Percentiles rank a stretch among this genome's conserved stretches.
These are phyloP conservation scores for Colletotrichum spinosum DNA, from an alignment of 2,329 filamentous ascomycete genomes.

Conservation along the genomic window DNA sequence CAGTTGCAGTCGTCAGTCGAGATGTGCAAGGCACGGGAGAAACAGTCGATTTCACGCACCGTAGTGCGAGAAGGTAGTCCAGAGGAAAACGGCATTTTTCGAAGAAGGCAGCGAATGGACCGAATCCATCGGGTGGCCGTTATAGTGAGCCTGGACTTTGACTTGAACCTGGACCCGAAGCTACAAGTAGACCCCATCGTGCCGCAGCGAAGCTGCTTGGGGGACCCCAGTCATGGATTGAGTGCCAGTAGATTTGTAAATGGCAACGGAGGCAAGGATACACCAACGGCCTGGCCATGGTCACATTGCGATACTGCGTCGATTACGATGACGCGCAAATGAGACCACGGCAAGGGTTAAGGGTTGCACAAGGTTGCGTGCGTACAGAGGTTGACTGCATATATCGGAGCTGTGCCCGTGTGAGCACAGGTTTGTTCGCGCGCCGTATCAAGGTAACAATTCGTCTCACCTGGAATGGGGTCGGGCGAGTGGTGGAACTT, in stretches of 20 bases:
- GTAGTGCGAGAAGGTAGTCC: too few species aligned
- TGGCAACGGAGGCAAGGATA: neutral
- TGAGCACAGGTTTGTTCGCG: too few species aligned
- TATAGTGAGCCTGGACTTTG: too few species aligned
- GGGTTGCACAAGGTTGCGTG: slow-evolving; percentile 20
- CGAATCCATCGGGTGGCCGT: too few species aligned
- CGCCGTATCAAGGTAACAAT: too few species aligned
- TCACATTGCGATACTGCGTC: slow-evolving; percentile 16
- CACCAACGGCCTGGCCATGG: slow-evolving; percentile 13
- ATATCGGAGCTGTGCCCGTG: too few species aligned
- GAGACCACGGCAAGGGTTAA: slow-evolving; percentile 15
- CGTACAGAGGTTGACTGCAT: neutral
- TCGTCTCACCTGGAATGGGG: too few species aligned
- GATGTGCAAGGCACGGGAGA: neutral
- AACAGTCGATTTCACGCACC: too few species aligned
- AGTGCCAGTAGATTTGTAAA: slow-evolving; percentile 21
- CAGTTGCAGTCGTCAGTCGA: neutral
- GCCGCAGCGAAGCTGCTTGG: slow-evolving; percentile 10
- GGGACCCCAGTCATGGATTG: slow-evolving; percentile 8
- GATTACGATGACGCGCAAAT: slow-evolving; percentile 29
- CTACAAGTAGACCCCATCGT: neutral
- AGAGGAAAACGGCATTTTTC: too few species aligned
- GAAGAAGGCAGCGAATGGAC: too few species aligned
- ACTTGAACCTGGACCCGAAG: neutral
- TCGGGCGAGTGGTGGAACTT: slow-evolving; percentile 6